Base-by-base conservation (phyloP, 2,329 filamentous ascomycete genomes). In the Thielaviopsis populi region DNA sequence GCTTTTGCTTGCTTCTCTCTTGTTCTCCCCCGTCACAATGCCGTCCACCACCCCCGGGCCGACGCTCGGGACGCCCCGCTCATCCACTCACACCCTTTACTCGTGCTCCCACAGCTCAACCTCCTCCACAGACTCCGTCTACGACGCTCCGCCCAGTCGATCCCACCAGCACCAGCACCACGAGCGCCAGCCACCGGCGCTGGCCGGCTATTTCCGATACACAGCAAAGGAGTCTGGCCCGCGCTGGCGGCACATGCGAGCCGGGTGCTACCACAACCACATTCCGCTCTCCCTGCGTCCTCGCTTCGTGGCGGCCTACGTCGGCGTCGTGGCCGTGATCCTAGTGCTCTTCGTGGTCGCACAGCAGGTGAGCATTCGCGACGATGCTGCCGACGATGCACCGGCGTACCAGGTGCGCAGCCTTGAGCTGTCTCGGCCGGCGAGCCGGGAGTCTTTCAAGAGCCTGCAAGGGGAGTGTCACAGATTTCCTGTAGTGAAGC, bases 361-460 rank as follows among this genome's bases (percentile, higher is more conserved):
- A 17, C 58, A 61, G 24, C 42, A 61, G 22, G 59, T 43, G 24
- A 48, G 63, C 33, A 40, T 48, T 7, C 48, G 46, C 10, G 63
- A 65, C 56, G 48, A 58, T 48, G 50, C 58, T 15, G 30, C 53
- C 4, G 24, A 46, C 13, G 19, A 15, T 10, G 17, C 2, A 2
- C 63, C 59, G 5, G 37, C 19, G 19, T 65, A 43, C 37, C 63
- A 61, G 46, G 63, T 65, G 22, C 50, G 50, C 24, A 56, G 50
- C 50, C 24, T 56, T 8, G 50, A 37, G 8, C 24, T n/a, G 17
- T 24, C 17, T 8, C 15, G 7, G 15, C 33, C 50, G 15, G 43
- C 19, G 30, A 19, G 41, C 13, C n/a, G 17, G 22, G n/a, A 5
- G 24, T 19, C 50, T n/a, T 11, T 8, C 5, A 22, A 11, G 4